These are phyloP conservation scores for Periconia digitata DNA, from an alignment of 2,329 filamentous ascomycete species.

Conservation along the genomic window DNA sequence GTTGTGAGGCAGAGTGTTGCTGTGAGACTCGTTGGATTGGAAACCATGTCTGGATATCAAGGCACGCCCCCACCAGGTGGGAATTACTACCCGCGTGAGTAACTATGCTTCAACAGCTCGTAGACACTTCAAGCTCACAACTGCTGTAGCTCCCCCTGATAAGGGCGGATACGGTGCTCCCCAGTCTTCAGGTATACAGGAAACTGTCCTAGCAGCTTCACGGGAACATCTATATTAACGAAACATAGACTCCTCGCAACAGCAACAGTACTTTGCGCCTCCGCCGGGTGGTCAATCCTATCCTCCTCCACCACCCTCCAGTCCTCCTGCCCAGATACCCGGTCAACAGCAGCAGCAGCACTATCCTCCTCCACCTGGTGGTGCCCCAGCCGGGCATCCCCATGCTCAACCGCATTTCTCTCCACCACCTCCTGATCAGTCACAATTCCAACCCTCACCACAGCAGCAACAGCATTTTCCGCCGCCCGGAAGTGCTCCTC, in stretches of 20 bases:
- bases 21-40: background rate
- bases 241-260: constrained; percentile 20
- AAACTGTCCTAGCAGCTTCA: background rate
- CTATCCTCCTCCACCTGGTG: constrained; percentile 36
- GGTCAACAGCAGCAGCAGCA: constrained; percentile 25
- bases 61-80: constrained; percentile 36
- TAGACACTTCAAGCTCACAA: background rate
- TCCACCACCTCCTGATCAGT: constrained; percentile 29
- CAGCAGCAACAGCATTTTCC: constrained; percentile 21
- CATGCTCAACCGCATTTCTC: constrained; percentile 33
- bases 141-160: constrained; percentile 34
- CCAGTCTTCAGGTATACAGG: constrained; percentile 1
- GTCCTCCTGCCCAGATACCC: constrained; percentile 26
- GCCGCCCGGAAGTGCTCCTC: constrained; percentile 3
- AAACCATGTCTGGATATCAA: constrained; percentile 33
- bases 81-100: constrained; percentile 41
- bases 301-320: constrained; percentile 37
- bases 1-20: background rate
- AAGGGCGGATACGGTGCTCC: constrained; percentile 29
- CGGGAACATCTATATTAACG: constrained; percentile 9
- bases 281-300: constrained; percentile 37
- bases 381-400: constrained; percentile 14
- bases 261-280: constrained; percentile 43
- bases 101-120: background rate
- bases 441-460: constrained; percentile 29